Conservation (phyloP, 257 asterid species). For the Solanum pinnatisectum region DNA sequence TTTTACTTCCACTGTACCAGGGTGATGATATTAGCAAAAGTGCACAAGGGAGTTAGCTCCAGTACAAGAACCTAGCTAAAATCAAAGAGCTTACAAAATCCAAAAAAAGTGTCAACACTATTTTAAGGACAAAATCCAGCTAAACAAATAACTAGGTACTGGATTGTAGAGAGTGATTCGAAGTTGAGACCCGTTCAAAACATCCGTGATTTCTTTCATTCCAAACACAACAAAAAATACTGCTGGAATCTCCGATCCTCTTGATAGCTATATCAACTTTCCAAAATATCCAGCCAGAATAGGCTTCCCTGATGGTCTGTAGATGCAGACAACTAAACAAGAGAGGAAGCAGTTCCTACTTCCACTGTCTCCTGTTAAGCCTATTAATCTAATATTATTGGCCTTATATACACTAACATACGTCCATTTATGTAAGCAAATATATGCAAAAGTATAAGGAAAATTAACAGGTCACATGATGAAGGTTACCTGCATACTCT, state of each 20-base stretch:
- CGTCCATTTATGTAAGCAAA: background rate
- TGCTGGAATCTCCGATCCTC: background rate
- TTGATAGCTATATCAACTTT: background rate
- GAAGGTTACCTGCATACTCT: constrained; percentile 10
- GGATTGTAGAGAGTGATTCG: background rate
- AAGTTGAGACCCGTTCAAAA: background rate
- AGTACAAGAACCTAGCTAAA: background rate
- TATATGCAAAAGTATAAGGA: background rate
- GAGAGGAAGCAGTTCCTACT: background rate
- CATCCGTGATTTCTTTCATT: background rate
- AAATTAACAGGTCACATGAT: background rate
- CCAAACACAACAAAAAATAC: background rate
- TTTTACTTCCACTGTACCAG: background rate
- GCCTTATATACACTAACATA: background rate
- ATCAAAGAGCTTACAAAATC: background rate
- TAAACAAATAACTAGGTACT: background rate
- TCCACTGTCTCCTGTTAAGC: background rate
- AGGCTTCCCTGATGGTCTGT: background rate
- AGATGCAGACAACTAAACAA: background rate
- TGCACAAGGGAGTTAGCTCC: background rate
- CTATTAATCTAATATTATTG: background rate
- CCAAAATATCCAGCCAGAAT: background rate
- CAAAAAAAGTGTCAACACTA: background rate
- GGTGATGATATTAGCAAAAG: background rate
- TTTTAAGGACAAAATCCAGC: background rate